These are phyloP conservation scores for Eucalyptus dawsonii DNA, from an alignment of 345 rosid genomes.

Conservation along the genomic window DNA sequence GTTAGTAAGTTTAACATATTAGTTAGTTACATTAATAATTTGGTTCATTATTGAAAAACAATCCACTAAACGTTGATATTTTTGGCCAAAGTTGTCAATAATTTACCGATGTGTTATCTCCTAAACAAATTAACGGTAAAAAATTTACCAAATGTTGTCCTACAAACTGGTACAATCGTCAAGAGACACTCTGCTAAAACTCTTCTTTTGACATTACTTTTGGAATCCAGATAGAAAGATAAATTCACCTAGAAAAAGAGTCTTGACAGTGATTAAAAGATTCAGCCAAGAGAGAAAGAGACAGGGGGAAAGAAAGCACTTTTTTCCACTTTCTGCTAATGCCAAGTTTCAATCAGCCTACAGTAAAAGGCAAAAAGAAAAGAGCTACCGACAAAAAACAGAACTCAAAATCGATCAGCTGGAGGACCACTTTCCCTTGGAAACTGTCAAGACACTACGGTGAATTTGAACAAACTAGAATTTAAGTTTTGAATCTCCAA, in stretches of 20 bases:
- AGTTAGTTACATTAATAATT: background rate
- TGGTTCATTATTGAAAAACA: background rate
- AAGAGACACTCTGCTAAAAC: background rate
- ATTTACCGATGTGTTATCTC: background rate
- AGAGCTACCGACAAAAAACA: background rate
- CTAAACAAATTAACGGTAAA: background rate
- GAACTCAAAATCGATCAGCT: background rate
- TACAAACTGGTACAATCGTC: background rate
- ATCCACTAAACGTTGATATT: background rate
- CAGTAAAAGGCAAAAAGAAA: background rate
- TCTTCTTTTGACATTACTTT: background rate
- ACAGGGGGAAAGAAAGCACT: background rate
- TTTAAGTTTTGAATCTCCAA: background rate
- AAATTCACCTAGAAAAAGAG: background rate
- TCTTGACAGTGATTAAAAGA: background rate
- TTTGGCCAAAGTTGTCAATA: background rate
- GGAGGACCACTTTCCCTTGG: background rate
- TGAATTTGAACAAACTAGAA: background rate
- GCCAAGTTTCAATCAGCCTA: background rate
- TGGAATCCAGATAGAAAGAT: background rate
- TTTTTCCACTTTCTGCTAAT: background rate
- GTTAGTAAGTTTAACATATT: background rate
- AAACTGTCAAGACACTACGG: background rate
- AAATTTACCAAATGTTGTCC: background rate
- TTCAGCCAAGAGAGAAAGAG: background rate